Conservation (phyloP, 768 basidiomycete species). For the Leccinum disarticulatum region DNA sequence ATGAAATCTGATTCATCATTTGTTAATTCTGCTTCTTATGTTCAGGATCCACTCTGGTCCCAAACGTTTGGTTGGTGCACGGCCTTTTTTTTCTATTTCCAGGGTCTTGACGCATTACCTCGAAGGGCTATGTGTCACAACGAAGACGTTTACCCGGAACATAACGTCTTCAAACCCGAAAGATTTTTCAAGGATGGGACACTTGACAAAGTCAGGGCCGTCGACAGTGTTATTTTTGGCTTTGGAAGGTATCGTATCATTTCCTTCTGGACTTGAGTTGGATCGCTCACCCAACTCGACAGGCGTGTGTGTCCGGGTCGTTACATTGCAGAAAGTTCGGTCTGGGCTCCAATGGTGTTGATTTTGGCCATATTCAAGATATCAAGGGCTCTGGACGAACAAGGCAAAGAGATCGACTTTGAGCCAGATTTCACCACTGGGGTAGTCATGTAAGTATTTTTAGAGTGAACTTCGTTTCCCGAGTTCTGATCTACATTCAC, state of each 20-base stretch:
- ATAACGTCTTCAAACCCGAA: conserved; percentile 32
- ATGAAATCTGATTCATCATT: not conserved
- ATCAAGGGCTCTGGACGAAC: conserved; percentile 20
- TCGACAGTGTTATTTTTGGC: conserved; percentile 13
- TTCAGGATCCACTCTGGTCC: conserved; percentile 18
- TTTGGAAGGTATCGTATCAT: conserved; percentile 23
- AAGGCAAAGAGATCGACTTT: conserved; percentile 28
- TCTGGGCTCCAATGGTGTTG: conserved; percentile 32
- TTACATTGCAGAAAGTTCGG: conserved; percentile 25
- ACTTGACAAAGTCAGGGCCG: not conserved
- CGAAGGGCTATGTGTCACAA: conserved; percentile 18
- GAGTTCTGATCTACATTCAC: not conserved
- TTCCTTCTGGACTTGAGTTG: not conserved
- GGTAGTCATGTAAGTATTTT: conserved; percentile 10
- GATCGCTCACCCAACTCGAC: not conserved
- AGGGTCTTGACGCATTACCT: not conserved
- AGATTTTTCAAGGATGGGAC: conserved; percentile 26
- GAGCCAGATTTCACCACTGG: conserved; percentile 16
- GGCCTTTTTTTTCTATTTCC: not conserved
- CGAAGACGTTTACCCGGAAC: conserved; percentile 16
- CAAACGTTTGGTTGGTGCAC: conserved; percentile 21
- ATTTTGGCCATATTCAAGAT: conserved; percentile 29
- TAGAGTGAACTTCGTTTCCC: too few relatives aligned
- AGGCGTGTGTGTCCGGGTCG: conserved; percentile 35
- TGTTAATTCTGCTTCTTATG: not conserved